phyloP scores from a whole-genome alignment of 345 rosid species.

The Hibiscus tridactylites region DNA sequence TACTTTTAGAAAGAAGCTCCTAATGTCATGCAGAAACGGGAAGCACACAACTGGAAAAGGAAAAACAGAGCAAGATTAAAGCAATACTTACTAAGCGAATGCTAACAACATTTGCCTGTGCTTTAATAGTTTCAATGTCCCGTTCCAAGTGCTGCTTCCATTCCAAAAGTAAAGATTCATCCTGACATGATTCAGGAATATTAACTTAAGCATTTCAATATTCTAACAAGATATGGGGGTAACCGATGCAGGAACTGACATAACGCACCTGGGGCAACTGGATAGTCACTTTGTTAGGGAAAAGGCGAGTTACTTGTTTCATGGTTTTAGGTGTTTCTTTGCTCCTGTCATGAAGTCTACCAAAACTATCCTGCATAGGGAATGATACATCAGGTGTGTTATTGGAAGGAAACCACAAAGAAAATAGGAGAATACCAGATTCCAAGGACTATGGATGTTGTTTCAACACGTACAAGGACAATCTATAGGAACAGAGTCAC shows the following conservation, averaged over 20 bases:
- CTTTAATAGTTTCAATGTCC: constrained; percentile 80
- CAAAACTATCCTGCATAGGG: constrained; percentile 68
- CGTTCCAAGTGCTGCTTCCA: constrained; percentile 95
- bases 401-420: neutral
- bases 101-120: constrained; percentile 60
- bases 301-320: constrained; percentile 84
- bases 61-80: neutral
- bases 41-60: neutral
- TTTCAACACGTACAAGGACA: neutral
- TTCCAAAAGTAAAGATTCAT: constrained; percentile 75
- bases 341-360: constrained; percentile 78
- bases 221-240: neutral
- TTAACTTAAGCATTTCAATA: constrained; percentile 11
- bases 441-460: neutral
- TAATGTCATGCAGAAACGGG: neutral
- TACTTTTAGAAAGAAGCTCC: neutral
- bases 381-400: neutral
- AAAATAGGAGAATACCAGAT: neutral
- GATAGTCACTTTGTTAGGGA: constrained; percentile 88
- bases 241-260: neutral
- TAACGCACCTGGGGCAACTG: constrained; percentile 83
- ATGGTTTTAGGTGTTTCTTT: constrained; percentile 79
- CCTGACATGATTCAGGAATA: constrained; percentile 38
- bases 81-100: constrained; percentile 59
- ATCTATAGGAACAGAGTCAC: neutral